phyloP scores from a whole-genome alignment of 805 yeast genomes.

The Candida michaelii region DNA sequence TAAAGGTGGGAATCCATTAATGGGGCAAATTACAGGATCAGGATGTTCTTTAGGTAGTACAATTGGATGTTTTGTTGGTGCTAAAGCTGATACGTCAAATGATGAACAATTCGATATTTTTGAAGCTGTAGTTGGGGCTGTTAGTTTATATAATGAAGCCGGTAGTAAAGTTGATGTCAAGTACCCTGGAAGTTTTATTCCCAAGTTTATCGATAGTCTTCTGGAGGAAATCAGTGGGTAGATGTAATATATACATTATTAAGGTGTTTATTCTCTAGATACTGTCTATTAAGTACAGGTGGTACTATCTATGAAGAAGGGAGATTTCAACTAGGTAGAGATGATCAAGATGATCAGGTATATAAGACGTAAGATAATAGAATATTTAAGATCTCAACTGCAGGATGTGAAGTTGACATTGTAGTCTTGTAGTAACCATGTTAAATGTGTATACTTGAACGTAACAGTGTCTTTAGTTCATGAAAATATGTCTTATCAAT shows the following conservation, averaged over 20 bases:
- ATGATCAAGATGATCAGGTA: too few species aligned
- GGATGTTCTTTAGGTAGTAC: constrained; percentile 83
- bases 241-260: background rate
- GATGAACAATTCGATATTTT: constrained; percentile 26
- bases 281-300: too few species aligned
- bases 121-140: constrained; percentile 54
- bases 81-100: constrained; percentile 27
- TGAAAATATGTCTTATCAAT: too few species aligned
- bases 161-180: constrained; percentile 52
- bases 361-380: too few species aligned
- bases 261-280: too few species aligned
- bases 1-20: constrained; percentile 58
- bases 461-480: too few species aligned
- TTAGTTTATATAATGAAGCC: constrained; percentile 57
- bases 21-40: constrained; percentile 74
- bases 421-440: too few species aligned
- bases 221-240: background rate
- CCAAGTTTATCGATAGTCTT: constrained; percentile 43
- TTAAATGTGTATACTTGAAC: too few species aligned
- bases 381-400: too few species aligned
- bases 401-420: too few species aligned
- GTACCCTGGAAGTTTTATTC: constrained; percentile 54
- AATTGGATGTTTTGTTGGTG: constrained; percentile 58
- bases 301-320: too few species aligned
- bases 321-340: too few species aligned